Evolutionary conservation across 2,329 filamentous ascomycete genomes (phyloP), one percentile per base, ranked within the genome.

Genomic region (Madurella mycetomatis): DNA sequence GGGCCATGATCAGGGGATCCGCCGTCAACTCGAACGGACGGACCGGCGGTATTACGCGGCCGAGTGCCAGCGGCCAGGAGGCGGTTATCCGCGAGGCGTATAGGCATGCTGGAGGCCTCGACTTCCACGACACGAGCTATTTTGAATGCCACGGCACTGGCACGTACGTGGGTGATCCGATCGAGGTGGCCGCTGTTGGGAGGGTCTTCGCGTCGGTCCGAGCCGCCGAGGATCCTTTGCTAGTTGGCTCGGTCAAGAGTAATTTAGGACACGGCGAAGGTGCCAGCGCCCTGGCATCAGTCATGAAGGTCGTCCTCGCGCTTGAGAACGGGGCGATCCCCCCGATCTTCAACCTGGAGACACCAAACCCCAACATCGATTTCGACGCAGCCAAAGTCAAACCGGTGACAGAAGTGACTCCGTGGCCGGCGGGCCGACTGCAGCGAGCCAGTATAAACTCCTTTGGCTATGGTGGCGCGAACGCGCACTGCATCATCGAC

Each of bases 151-250:
- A 74, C 31, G 72, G 72, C 8, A 75, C 73, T 1, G 73, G 73
- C 11, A 75, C 73, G 57, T 11, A 37, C 34, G 65, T 69, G 2
- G 74, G 73, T 5, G 73, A 76, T 50, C 69, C 72, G 0, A 63
- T 66, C 16, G 74, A 76, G 54, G 69, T 70, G 43, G 43, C 50
- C 15, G 50, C 50, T 4, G 16, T 53, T 8, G 50, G 50, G 11
- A 47, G 37, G 17, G 50, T 53, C 25, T 76, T 30, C 56, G 61
- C 4, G 47, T 49, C 4, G 67, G 66, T 5, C 69, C 69, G 37
- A 60, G 60, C 18, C 9, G 32, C 42, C 8, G 53, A 60, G 25
- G 62, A 63, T 5, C 64, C 62, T 3, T 56, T 69, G 30, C 66
- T 59, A 45, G 62, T 60, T 16, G 59, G 57, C 2, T 58, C 54